These are phyloP conservation scores for Thraustochytrium sp. DNA, from an alignment of 352 stramenopile genomes.

Conservation along the genomic window DNA sequence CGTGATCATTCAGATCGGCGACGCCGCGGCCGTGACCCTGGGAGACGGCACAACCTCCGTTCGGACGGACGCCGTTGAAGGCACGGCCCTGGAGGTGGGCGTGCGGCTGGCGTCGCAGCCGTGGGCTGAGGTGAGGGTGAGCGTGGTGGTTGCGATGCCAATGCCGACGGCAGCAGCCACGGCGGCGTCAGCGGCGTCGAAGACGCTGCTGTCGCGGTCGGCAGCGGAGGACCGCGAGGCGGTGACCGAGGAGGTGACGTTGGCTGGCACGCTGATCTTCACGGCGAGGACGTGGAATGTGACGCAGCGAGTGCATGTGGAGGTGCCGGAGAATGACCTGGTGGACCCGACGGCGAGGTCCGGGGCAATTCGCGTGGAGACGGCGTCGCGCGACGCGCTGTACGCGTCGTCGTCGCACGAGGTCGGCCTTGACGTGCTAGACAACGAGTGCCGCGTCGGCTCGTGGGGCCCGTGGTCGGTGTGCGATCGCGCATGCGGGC, in stretches of 20 bases:
- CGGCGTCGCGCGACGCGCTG: neutral
- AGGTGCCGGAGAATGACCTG: neutral
- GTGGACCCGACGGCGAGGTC: neutral
- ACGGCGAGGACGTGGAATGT: neutral
- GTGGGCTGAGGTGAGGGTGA: neutral
- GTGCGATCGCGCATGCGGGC: neutral
- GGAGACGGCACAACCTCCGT: neutral
- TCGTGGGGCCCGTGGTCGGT: conserved; percentile 28
- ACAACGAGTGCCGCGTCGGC: conserved; percentile 40
- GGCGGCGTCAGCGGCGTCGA: too few relatives aligned
- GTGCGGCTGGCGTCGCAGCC: neutral
- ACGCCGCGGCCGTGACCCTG: neutral
- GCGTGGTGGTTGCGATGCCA: neutral
- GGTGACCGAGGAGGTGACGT: too few relatives aligned
- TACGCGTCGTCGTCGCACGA: neutral
- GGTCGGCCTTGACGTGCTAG: neutral
- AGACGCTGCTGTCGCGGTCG: too few relatives aligned
- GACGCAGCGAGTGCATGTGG: neutral
- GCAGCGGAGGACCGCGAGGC: too few relatives aligned
- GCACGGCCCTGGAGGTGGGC: neutral
- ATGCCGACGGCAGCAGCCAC: neutral
- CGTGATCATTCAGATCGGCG: neutral
- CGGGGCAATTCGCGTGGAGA: neutral
- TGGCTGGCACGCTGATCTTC: too few relatives aligned
- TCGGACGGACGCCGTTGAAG: neutral